Percentiles rank a stretch among this genome's conserved stretches.
Evolutionary conservation across 129 eudicot genomes (phyloP).

Genomic region (Cynara cardunculus): DNA sequence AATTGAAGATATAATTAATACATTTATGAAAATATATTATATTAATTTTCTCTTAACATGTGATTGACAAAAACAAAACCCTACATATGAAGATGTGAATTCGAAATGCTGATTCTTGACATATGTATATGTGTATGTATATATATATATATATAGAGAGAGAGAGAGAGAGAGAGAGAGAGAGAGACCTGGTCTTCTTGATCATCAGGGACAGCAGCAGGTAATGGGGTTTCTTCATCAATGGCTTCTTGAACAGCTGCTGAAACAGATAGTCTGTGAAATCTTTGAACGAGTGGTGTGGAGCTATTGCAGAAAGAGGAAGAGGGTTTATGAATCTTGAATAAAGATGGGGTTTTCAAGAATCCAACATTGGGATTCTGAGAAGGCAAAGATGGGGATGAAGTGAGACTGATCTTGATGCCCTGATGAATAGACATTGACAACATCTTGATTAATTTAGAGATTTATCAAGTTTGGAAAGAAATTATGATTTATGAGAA

Average conservation of each 20-base stretch:
- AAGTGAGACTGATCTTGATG: slow-evolving; percentile 26
- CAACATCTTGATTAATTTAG: slow-evolving; percentile 29
- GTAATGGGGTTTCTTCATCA: slow-evolving; percentile 29
- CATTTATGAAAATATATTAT: too few species aligned
- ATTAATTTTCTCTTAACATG: too few species aligned
- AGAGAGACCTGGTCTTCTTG: slow-evolving; percentile 31
- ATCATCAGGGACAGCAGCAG: slow-evolving; percentile 12
- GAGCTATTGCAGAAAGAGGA: slow-evolving; percentile 18
- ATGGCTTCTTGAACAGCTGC: slow-evolving; percentile 32
- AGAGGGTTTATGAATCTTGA: slow-evolving; percentile 32
- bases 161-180: not conserved
- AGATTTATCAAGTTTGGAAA: slow-evolving; percentile 4
- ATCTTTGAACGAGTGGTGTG: slow-evolving; percentile 27
- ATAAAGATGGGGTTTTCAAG: slow-evolving; percentile 26
- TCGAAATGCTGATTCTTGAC: too few species aligned
- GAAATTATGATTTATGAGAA: slow-evolving; percentile 17
- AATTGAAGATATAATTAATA: not conserved
- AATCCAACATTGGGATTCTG: slow-evolving; percentile 29
- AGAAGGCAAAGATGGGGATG: slow-evolving; percentile 33
- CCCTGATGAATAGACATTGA: slow-evolving; percentile 63
- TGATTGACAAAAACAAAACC: too few species aligned
- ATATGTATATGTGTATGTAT: not conserved
- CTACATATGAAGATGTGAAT: too few species aligned
- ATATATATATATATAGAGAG: not conserved
- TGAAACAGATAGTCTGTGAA: slow-evolving; percentile 34